These are phyloP conservation scores for Penicillium sp. DNA, from an alignment of 2,329 filamentous ascomycete species.

Conservation along the genomic window DNA sequence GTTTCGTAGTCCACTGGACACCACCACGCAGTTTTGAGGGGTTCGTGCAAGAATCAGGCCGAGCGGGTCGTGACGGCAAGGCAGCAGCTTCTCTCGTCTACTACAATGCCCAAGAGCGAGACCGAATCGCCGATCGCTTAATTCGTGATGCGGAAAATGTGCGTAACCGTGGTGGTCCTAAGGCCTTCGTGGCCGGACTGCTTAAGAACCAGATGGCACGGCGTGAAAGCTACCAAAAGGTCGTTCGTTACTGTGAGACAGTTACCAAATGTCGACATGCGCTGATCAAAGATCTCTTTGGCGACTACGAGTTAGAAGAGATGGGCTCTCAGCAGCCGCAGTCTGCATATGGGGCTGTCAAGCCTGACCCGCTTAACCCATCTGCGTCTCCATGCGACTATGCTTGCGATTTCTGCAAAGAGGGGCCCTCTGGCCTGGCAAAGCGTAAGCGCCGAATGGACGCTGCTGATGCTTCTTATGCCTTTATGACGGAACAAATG, in stretches of 20 bases:
- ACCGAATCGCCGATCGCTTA: constrained; percentile 66
- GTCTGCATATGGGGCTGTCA: constrained; percentile 22
- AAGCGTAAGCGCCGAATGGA: constrained; percentile 54
- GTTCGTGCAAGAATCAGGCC: constrained; percentile 93
- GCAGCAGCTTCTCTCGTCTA: constrained; percentile 87
- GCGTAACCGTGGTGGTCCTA: constrained; percentile 34
- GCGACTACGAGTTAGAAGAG: constrained; percentile 56
- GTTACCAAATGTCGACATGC: constrained; percentile 74
- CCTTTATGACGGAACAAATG: not conserved
- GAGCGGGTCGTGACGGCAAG: constrained; percentile 86
- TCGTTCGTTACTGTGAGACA: constrained; percentile 82
- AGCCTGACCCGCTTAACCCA: not conserved
- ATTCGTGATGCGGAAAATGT: constrained; percentile 48
- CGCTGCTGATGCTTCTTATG: constrained; percentile 16
- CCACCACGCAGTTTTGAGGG: constrained; percentile 93
- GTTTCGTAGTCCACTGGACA: constrained; percentile 94
- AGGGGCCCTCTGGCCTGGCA: constrained; percentile 60
- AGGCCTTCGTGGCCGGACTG: constrained; percentile 43
- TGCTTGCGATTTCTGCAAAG: constrained; percentile 80
- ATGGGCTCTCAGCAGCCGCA: constrained; percentile 33
- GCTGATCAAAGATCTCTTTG: constrained; percentile 76
- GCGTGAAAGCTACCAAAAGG: constrained; percentile 65
- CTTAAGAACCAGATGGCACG: constrained; percentile 48
- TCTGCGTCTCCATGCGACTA: constrained; percentile 64
- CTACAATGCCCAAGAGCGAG: constrained; percentile 84